A percentile compares a stretch with the other conserved stretches of the same genome.
phyloP scores from a whole-genome alignment of 148 eudicot species.

The Cornus florida region DNA sequence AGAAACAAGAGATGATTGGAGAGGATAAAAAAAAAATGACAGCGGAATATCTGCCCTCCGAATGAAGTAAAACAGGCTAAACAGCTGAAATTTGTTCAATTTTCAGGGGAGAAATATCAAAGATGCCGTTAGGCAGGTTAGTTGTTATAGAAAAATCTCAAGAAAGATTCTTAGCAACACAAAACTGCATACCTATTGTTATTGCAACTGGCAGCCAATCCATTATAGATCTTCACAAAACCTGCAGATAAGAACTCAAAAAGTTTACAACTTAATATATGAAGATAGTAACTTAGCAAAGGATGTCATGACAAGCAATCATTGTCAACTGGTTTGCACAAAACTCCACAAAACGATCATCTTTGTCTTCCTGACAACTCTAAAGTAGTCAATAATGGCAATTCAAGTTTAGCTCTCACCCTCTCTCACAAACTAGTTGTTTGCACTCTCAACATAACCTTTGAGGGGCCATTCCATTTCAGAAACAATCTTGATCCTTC shows the following conservation, averaged over 20 bases:
- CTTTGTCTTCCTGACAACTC: neutral
- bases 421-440: neutral
- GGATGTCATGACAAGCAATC: slow-evolving; percentile 3
- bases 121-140: no score
- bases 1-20: no score
- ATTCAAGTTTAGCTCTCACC: neutral
- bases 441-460: neutral
- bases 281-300: neutral
- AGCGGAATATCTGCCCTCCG: no score
- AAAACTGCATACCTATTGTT: slow-evolving; percentile 7
- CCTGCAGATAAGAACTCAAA: slow-evolving; percentile 21
- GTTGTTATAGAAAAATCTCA: no score
- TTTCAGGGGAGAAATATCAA: no score
- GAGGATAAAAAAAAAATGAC: no score
- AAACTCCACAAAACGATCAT: neutral
- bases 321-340: slow-evolving; percentile 5
- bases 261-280: neutral
- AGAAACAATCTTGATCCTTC: slow-evolving; percentile 2
- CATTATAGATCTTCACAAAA: slow-evolving; percentile 15
- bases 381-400: neutral
- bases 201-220: slow-evolving; percentile 10
- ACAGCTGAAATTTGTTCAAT: no score
- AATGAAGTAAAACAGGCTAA: no score
- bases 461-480: neutral
- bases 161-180: neutral